Evolutionary conservation across 306 rosid genomes (phyloP).

Genomic region (Dalbergia cultrata): DNA sequence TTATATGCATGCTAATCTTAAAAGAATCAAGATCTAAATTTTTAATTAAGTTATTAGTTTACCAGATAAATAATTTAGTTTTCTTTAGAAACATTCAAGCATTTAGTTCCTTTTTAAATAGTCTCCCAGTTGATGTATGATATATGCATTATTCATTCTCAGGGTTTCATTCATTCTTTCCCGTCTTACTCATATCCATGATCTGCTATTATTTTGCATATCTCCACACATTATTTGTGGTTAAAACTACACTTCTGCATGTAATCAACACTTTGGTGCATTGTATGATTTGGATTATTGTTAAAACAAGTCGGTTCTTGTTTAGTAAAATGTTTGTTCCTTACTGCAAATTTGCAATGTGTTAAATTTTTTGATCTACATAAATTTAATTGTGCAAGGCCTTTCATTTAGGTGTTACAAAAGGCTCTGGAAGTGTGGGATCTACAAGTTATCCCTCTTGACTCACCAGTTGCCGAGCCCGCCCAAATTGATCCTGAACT

Average conservation of each 20-base stretch:
- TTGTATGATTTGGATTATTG: neutral
- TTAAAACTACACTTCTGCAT: conserved; percentile 6
- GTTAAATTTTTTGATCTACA: neutral
- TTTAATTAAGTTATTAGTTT: neutral
- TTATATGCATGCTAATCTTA: too few relatives aligned
- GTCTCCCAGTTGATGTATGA: neutral
- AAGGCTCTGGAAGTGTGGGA: conserved; percentile 99
- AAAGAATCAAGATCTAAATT: neutral
- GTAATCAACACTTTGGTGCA: neutral
- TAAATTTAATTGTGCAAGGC: conserved; percentile 27
- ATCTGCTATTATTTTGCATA: conserved; percentile 9
- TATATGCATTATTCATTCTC: conserved; percentile 7
- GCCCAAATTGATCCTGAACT: conserved; percentile 98
- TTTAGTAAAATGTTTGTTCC: conserved; percentile 18
- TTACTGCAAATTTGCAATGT: conserved; percentile 11
- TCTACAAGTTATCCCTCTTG: conserved; percentile 96
- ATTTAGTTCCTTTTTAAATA: neutral
- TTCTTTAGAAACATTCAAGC: neutral
- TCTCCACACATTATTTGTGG: neutral
- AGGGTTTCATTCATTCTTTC: neutral
- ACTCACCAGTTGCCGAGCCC: conserved; percentile 95
- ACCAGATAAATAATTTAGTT: neutral
- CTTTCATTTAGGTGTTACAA: conserved; percentile 81
- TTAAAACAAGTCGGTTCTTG: neutral
- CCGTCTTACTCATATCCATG: neutral